phyloP scores from a whole-genome alignment of 257 asterid genomes.

The Lycium barbarum region DNA sequence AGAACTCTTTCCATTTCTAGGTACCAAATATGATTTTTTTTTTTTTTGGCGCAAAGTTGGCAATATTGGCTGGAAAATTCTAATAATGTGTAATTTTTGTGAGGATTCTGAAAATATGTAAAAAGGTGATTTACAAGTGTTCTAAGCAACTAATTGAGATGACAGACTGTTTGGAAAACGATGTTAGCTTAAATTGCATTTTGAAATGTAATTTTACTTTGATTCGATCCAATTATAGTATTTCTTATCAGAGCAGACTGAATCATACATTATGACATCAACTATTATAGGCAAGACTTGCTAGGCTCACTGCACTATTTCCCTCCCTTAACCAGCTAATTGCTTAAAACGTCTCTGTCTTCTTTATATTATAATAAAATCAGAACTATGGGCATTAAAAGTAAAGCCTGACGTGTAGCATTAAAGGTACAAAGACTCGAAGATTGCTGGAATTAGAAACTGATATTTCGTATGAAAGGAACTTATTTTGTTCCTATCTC shows the following conservation, averaged over 20 bases:
- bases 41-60: too few species aligned
- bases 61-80: too few species aligned
- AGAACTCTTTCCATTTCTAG: neutral
- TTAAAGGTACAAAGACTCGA: conserved; percentile 4
- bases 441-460: neutral
- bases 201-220: neutral
- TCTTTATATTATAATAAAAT: neutral
- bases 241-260: neutral
- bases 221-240: neutral
- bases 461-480: neutral
- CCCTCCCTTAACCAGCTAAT: neutral
- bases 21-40: too few species aligned
- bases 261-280: neutral
- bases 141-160: too few species aligned
- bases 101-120: too few species aligned
- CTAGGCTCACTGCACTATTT: too few species aligned
- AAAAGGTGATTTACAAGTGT: too few species aligned
- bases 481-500: conserved; percentile 9
- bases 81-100: too few species aligned
- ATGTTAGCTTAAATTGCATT: too few species aligned
- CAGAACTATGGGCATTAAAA: conserved; percentile 2
- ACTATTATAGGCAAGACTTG: neutral
- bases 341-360: neutral
- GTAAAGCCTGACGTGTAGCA: neutral
- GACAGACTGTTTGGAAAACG: too few species aligned